Base-by-base conservation (phyloP, 2,329 filamentous ascomycete species). In the Microcera coccophila region DNA sequence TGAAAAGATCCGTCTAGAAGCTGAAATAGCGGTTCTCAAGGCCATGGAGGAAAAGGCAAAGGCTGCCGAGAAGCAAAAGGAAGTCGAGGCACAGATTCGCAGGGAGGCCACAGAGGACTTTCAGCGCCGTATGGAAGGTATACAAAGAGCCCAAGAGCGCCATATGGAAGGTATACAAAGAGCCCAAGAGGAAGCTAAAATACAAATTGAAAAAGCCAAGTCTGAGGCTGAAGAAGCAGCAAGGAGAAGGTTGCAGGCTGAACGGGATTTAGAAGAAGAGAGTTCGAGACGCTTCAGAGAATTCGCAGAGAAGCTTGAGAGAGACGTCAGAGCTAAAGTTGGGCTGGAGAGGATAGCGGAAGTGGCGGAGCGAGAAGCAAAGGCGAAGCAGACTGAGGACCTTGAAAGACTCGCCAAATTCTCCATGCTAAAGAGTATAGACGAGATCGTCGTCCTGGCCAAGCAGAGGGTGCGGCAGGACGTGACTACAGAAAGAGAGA, bases 1-100 rank as follows among this genome's bases (percentile, higher is more conserved):
- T 2, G 76, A 84, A 42, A 80, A 80, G 54, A 69, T 84, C 48
- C 70, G 70, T n/a, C 73, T 84, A 43, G 75, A 83, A 48, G 73
- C 78, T 48, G 75, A 84, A 53, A 63, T 87, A 14, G 70, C 73
- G 11, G 64, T 66, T 9, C 68, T 78, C 33, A 71, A 78, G 48
- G 66, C 62, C 4, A 69, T 69, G 21, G 64, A 73, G 43, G 71
- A 69, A 21, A 67, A 63, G 48, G 68, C 66, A 46, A 73, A 72
- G 39, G 71, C 70, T 10, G 69, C 67, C 9, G 68, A 72, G 24
- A 69, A 64, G 53, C 66, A 70, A 42, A 63, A 62, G 4, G 69
- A 72, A 38, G 48, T 71, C 1, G 72, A 76, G 47, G 64, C 63
- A 10, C 66, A 69, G 49, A 74, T 68, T 35, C 67, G 70, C 21